A percentile compares a stretch with the other conserved stretches of the same genome.
Evolutionary conservation across 1,284 basidiomycete genomes (phyloP).

Genomic region (Marasmius tenuissimus): DNA sequence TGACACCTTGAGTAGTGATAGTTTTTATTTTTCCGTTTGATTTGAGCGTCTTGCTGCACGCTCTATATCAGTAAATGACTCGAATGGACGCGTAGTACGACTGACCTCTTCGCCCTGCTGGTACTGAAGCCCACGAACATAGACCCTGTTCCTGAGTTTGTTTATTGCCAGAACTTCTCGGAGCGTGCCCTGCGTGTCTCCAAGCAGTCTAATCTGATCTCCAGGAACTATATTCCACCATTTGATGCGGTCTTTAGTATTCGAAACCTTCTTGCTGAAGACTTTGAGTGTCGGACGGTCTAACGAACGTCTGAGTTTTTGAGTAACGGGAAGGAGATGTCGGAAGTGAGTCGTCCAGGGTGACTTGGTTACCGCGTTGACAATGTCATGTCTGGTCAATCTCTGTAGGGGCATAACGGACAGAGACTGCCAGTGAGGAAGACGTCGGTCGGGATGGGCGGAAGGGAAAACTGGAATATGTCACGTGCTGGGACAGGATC

Average conservation of each 20-base stretch:
- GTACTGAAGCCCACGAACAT: slow-evolving; percentile 53
- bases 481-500: not conserved
- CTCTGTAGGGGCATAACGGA: slow-evolving; percentile 29
- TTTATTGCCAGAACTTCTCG: slow-evolving; percentile 74
- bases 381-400: slow-evolving; percentile 41
- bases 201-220: slow-evolving; percentile 71
- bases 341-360: slow-evolving; percentile 66
- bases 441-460: not conserved
- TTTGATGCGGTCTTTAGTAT: slow-evolving; percentile 70
- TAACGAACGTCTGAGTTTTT: slow-evolving; percentile 32
- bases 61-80: not conserved
- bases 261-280: slow-evolving; percentile 50
- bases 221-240: slow-evolving; percentile 85
- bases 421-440: not conserved
- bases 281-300: slow-evolving; percentile 27
- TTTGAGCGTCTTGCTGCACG: not conserved
- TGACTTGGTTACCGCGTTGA: slow-evolving; percentile 45
- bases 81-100: not conserved
- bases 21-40: slow-evolving; percentile 34
- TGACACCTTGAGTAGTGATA: slow-evolving; percentile 80
- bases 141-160: slow-evolving; percentile 66
- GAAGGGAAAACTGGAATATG: not conserved
- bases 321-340: slow-evolving; percentile 61
- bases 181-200: slow-evolving; percentile 57
- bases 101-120: not conserved